Evolutionary conservation across 768 basidiomycete genomes (phyloP), one percentile per base, ranked within the genome.

Genomic region (Rossbeevera mucosa): DNA sequence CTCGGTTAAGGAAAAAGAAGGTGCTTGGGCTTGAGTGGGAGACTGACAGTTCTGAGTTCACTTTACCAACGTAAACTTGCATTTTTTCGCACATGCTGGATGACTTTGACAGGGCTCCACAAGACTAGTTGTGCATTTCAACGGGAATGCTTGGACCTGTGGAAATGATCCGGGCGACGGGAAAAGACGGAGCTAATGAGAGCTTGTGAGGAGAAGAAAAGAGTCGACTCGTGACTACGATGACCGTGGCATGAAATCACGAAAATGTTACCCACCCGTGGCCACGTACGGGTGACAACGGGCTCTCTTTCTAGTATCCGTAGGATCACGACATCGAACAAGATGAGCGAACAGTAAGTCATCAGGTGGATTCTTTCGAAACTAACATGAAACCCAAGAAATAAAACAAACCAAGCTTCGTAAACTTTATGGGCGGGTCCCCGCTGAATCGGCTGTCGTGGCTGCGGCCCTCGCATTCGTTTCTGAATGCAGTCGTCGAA

Each of bases 401-500:
- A n/a, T n/a, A n/a, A n/a, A n/a, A n/a, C n/a, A 38, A 38, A 18
- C 18, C 18, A 54, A 75, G 85, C 49, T 67, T 72, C 47, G 64
- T 72, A 24, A 79, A 80, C 56, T 80, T 80, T 66, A 64, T 79
- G 57, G 73, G 70, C 29, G 80, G 86, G 36, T 88, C 89, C 50
- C 82, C 87, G 40, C 71, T 91, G 28, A 91, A 91, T 66, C 84
- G 91, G 14, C 76, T 92, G 18, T 83, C 88, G 1, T 93, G 93
- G 84, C 76, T 94, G 30, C 78, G 91, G 24, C 69, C 82, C 3
- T 91, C 88, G 13, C 79, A 82, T 25, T 66, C 78, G 7, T 91
- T 94, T 69, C 76, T 97, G 44, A 89, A 91, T 52, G 75, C 83
- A 18, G 76, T 93, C 58, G 71, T 86, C 31, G 66, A 63, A 14